These are phyloP conservation scores for Fusarium nematophilum DNA, from an alignment of 2,329 filamentous ascomycete genomes.

Conservation along the genomic window DNA sequence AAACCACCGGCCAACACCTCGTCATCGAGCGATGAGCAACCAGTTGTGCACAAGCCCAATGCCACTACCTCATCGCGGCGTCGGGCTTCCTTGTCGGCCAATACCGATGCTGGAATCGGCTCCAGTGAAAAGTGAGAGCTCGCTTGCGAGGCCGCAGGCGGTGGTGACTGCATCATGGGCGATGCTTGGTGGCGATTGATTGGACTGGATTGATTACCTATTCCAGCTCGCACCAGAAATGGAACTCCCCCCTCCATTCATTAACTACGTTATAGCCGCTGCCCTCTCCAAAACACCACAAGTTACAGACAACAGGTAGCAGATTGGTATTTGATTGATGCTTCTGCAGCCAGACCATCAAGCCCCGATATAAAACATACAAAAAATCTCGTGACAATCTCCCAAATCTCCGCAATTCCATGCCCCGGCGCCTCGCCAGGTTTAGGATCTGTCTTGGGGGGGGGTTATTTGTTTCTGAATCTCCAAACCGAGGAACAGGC, in stretches of 20 bases:
- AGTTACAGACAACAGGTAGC: not conserved
- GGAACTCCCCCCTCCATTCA: too few species aligned
- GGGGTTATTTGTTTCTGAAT: conserved; percentile 13
- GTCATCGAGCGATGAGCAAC: conserved; percentile 62
- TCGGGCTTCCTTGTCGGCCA: conserved; percentile 54
- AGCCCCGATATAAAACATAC: conserved; percentile 38
- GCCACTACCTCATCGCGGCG: conserved; percentile 47
- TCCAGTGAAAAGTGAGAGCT: conserved; percentile 58
- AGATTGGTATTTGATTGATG: conserved; percentile 15
- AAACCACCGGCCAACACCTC: conserved; percentile 61
- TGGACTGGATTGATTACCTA: too few species aligned
- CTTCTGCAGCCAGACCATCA: conserved; percentile 21
- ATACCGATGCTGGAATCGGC: conserved; percentile 57
- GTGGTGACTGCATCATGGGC: conserved; percentile 3
- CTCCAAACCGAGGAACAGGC: conserved; percentile 31
- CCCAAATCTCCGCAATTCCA: conserved; percentile 17
- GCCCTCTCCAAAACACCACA: not conserved
- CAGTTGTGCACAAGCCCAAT: conserved; percentile 52
- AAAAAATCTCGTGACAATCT: conserved; percentile 29
- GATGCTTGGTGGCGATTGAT: too few species aligned
- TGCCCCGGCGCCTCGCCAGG: conserved; percentile 12
- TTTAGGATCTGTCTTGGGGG: conserved; percentile 4
- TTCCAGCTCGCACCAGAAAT: too few species aligned
- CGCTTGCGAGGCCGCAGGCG: conserved; percentile 51
- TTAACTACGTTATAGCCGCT: not conserved